phyloP scores from a whole-genome alignment of 2,329 filamentous ascomycete species.

The Ophiostoma pallidulum region DNA sequence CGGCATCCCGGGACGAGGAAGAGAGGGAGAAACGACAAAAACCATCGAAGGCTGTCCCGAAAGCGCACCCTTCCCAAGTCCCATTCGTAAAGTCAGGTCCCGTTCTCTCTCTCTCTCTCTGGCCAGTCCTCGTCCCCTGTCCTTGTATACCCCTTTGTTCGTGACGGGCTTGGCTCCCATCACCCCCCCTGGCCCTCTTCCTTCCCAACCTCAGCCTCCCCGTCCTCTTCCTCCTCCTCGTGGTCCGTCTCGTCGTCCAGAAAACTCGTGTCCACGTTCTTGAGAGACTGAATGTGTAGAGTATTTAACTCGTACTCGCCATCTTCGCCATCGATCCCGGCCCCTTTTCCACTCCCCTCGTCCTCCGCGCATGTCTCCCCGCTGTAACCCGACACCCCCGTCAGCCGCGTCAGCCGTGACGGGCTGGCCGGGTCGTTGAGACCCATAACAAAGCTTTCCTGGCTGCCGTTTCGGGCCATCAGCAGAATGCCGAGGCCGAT shows the following conservation, averaged over 20 bases:
- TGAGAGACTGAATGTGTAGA: background rate
- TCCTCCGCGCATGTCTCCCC: conserved; percentile 12
- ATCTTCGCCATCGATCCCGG: background rate
- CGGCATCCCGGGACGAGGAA: too few relatives aligned
- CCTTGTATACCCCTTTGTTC: too few relatives aligned
- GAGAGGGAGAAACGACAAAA: too few relatives aligned
- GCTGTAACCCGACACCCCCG: conserved; percentile 19
- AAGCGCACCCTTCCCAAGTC: too few relatives aligned
- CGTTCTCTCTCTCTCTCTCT: too few relatives aligned
- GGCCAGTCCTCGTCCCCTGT: too few relatives aligned
- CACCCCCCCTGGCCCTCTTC: too few relatives aligned
- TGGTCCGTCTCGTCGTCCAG: conserved; percentile 6
- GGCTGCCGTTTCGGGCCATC: conserved; percentile 14
- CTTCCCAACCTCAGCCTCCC: too few relatives aligned
- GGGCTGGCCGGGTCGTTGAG: conserved; percentile 23
- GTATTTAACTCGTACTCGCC: background rate
- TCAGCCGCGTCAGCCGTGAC: conserved; percentile 17
- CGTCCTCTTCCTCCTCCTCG: background rate
- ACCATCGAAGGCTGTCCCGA: too few relatives aligned
- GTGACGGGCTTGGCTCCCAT: too few relatives aligned
- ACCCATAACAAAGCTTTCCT: conserved; percentile 25
- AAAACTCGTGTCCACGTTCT: background rate
- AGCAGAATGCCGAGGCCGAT: conserved; percentile 7
- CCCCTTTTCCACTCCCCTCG: background rate
- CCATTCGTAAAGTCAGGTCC: too few relatives aligned